Evolutionary conservation across 345 rosid species (phyloP), one percentile per base, ranked within the genome.

Genomic region (Euphorbia pulcherrima): DNA sequence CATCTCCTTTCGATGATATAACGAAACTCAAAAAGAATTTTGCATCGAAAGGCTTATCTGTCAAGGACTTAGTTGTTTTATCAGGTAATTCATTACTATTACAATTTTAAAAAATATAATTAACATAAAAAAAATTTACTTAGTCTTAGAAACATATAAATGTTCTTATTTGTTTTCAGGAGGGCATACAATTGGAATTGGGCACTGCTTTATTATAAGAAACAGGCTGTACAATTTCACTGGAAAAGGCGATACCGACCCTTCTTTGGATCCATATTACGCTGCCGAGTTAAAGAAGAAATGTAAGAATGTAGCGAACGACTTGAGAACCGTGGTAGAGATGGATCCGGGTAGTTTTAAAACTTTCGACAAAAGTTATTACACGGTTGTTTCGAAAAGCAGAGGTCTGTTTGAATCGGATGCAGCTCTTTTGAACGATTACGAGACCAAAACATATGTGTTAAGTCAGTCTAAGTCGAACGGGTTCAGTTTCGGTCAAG

Each of bases 271-370:
- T 67, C 82, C 79, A 0, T 74, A 56, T 58, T 86, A 86, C 60
- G 71, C 83, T 1, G 77, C 74, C 30, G 0, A 51, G 14, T 24
- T 88, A 75, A 88, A 81, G 81, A 65, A 29, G 30, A 82, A 67
- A 71, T 85, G 90, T 62, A 82, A 76, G 63, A 84, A 83, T 0
- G 79, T 72, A 52, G 17, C 2, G 2, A 81, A 79, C 55, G 40
- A n/a, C n/a, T n/a, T 35, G 41, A 81, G 8, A 6, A 69, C 81
- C 1, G 1, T 72, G 5, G 61, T 76, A 13, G 83, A 77, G 27
- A 86, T 88, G 94, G 90, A 86, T 55, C 94, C 90, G 1, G 89
- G 86, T 17, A 88, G 86, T 76, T 84, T 70, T 80, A 72, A 48
- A 60, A 79, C 68, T 8, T 86, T 88, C 41, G 88, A 88, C 56